Percentiles rank a stretch among this genome's conserved stretches.
Evolutionary conservation across 2,329 filamentous ascomycete species (phyloP).

Genomic region (Neonectria magnoliae): DNA sequence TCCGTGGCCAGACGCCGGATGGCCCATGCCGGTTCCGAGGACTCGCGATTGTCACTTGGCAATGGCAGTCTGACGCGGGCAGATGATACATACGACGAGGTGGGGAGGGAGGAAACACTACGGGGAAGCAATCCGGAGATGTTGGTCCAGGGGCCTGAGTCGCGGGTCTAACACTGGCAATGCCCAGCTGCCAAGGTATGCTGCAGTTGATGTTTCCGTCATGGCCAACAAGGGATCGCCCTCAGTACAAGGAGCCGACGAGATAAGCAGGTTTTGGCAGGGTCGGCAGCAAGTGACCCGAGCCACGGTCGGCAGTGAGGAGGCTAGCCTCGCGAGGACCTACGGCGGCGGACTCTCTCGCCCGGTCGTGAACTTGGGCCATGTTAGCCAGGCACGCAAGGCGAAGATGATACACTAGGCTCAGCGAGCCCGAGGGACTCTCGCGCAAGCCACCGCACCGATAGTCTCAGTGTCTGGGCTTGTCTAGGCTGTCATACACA

Average conservation of each 20-base stretch:
- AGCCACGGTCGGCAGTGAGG: background rate
- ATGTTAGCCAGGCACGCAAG: slow-evolving; percentile 15
- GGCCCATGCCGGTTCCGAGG: background rate
- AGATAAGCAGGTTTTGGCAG: background rate
- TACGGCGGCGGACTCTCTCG: background rate
- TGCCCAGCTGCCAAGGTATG: background rate
- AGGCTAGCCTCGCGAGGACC: background rate
- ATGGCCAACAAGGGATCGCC: background rate
- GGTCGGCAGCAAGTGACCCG: background rate
- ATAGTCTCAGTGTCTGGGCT: slow-evolving; percentile 15
- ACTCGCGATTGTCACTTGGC: background rate
- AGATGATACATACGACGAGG: background rate
- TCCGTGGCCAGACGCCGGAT: background rate
- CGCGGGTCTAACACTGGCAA: background rate
- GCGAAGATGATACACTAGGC: slow-evolving; percentile 9
- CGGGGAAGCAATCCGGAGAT: background rate
- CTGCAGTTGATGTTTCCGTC: background rate
- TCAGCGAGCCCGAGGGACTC: background rate
- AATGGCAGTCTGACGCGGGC: background rate
- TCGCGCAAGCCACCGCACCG: slow-evolving; percentile 12
- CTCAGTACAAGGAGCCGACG: background rate
- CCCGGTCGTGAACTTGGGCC: background rate
- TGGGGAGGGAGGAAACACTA: background rate
- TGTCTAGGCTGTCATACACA: background rate
- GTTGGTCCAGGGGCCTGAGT: background rate